Conservation (phyloP, 768 basidiomycete species). For the Megacollybia marginata region DNA sequence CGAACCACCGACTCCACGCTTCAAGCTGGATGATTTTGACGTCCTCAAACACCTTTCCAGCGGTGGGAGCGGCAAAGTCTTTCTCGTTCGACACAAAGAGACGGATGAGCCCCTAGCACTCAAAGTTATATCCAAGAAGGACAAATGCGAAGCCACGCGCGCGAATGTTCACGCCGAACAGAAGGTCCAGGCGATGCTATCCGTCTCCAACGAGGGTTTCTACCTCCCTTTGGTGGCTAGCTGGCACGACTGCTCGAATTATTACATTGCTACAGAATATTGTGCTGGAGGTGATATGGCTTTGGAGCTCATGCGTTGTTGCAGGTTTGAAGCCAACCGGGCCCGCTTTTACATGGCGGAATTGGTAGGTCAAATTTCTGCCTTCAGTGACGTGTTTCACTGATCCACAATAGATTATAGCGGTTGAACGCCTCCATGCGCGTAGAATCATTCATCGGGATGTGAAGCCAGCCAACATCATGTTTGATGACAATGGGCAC, state of each 20-base stretch:
- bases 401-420: conserved; percentile 5
- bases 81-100: conserved; percentile 10
- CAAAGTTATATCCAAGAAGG: conserved; percentile 13
- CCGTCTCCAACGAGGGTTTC: conserved; percentile 6
- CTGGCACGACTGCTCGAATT: conserved; percentile 13
- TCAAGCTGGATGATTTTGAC: conserved; percentile 1
- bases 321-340: conserved; percentile 4
- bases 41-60: conserved; percentile 4
- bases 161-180: conserved; percentile 1
- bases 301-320: conserved; percentile 1
- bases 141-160: conserved; percentile 3
- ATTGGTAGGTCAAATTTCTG: conserved; percentile 10
- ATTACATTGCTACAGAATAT: conserved; percentile 18
- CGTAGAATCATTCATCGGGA: conserved; percentile 13
- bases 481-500: conserved; percentile 10
- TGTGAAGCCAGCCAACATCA: conserved; percentile 15
- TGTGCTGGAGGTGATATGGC: conserved; percentile 13
- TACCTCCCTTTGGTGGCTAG: conserved; percentile 15
- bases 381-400: neutral
- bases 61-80: conserved; percentile 9
- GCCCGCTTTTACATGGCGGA: conserved; percentile 15
- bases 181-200: conserved; percentile 4
- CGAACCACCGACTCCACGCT: neutral
- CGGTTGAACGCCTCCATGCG: conserved; percentile 9
- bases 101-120: conserved; percentile 8